Evolutionary conservation across 2,329 filamentous ascomycete species (phyloP).

Genomic region (Alternaria arbusti): DNA sequence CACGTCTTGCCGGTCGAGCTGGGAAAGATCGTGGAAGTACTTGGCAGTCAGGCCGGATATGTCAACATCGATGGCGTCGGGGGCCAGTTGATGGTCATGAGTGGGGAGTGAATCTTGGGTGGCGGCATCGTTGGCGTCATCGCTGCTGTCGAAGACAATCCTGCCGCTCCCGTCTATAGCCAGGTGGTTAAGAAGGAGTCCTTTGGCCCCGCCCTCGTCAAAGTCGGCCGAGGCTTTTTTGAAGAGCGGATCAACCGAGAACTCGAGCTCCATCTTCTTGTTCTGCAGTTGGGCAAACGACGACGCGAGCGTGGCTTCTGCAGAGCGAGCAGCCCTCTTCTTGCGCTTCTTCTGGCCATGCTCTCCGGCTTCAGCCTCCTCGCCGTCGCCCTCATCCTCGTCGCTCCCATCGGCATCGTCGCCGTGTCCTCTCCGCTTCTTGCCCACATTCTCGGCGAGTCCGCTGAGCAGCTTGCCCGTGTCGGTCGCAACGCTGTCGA

Average conservation of each 20-base stretch:
- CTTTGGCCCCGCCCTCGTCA: conserved; percentile 96
- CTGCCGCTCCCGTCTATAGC: conserved; percentile 90
- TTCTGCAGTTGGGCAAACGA: conserved; percentile 88
- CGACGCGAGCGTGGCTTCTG: conserved; percentile 89
- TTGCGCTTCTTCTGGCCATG: conserved; percentile 67
- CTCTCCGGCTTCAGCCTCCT: conserved; percentile 65
- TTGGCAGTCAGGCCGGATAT: conserved; percentile 73
- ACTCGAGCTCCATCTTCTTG: conserved; percentile 97
- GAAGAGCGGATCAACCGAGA: conserved; percentile 96
- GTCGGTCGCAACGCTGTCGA: conserved; percentile 97
- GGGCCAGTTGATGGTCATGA: conserved; percentile 47
- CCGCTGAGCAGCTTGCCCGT: conserved; percentile 94
- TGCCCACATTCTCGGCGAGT: conserved; percentile 81
- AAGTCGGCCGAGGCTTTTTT: conserved; percentile 99
- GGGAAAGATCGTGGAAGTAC: conserved; percentile 83
- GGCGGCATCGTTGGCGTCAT: conserved; percentile 70
- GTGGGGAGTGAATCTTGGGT: conserved; percentile 46
- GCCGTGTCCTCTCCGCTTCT: conserved; percentile 50
- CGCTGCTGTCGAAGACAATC: conserved; percentile 98
- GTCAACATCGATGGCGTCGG: conserved; percentile 76
- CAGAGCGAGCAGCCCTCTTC: conserved; percentile 82
- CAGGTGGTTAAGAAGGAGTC: conserved; percentile 92
- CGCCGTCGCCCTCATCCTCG: conserved; percentile 69
- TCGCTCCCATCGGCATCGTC: conserved; percentile 44
- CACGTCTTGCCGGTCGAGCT: conserved; percentile 84